Base-by-base conservation (phyloP, 768 basidiomycete genomes). In the Mycena haematopus region DNA sequence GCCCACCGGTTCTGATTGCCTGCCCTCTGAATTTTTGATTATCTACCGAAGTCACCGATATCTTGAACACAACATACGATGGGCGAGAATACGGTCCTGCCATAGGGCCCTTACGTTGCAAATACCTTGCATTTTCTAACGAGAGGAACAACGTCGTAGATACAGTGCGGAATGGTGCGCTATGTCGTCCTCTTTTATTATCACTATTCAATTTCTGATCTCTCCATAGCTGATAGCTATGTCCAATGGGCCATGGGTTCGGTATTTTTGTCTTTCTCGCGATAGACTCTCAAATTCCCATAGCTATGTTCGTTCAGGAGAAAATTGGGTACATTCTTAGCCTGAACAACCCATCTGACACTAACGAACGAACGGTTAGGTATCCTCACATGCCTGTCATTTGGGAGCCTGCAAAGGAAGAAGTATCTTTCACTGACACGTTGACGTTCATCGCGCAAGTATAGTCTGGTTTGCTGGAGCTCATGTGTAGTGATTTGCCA, bases 301-400 rank as follows among this genome's bases (percentile, higher is more conserved):
- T 21, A 52, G 51, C 51, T 11, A 52, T 52, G n/a, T 52, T n/a
- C 33, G 51, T 52, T 31, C 51, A 52, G 51, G 51, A 52, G 31
- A 22, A 13, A 21, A 33, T 31, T 21, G 51, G 51, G 49, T 50
- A n/a, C 49, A 3, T 50, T 13, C 21, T 21, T 36, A 9, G 0
- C 19, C 3, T n/a, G 9, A 35, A 22, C 10, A 4, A 14, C 17
- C 1, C 31, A n/a, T 52, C 33, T 19, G 25, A 22, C 15, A 24
- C 51, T 35, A 6, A 50, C 24, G 51, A 42, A 50, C 17, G 47
- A 6, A 50, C 6, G 31, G 29, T 14, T 14, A 52, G 51, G 2
- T 52, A 52, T 35, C 51, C 51, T 19, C 51, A 52, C 51, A 29
- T n/a, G 51, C 51, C 51, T 6, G 51, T 52, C 31, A n/a, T 52